Conservation (phyloP, 257 asterid species). For the Euphrasia confusa region DNA sequence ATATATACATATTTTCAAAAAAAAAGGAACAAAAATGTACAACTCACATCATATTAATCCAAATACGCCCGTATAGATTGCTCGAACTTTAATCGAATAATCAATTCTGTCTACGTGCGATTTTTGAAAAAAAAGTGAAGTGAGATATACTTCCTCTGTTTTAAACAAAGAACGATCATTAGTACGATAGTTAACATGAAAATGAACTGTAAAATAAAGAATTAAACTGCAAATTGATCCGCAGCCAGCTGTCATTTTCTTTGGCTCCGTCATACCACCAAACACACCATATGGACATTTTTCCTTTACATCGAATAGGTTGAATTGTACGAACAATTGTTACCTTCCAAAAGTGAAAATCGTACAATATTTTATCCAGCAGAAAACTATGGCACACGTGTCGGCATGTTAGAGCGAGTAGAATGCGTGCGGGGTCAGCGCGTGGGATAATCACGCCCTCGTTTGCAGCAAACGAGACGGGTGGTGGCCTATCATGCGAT, state of each 20-base stretch:
- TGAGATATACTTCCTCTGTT: too few species aligned
- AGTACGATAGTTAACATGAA: too few species aligned
- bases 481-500: constrained; percentile 24
- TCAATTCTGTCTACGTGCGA: too few species aligned
- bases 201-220: too few species aligned
- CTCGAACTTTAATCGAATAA: too few species aligned
- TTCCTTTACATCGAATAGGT: neutral
- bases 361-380: neutral
- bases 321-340: neutral
- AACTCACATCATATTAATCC: too few species aligned
- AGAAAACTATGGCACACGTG: neutral
- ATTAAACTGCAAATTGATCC: neutral
- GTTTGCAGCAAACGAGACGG: constrained; percentile 20
- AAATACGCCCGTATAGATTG: too few species aligned
- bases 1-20: too few species aligned
- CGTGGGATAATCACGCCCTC: neutral
- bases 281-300: constrained; percentile 8
- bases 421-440: neutral
- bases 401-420: neutral
- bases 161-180: too few species aligned
- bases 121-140: too few species aligned
- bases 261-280: neutral
- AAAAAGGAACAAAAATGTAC: too few species aligned
- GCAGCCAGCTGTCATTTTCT: neutral
- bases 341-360: neutral